Base-by-base conservation (phyloP, 2,329 filamentous ascomycete genomes). In the Ramularia collo-cygni region DNA sequence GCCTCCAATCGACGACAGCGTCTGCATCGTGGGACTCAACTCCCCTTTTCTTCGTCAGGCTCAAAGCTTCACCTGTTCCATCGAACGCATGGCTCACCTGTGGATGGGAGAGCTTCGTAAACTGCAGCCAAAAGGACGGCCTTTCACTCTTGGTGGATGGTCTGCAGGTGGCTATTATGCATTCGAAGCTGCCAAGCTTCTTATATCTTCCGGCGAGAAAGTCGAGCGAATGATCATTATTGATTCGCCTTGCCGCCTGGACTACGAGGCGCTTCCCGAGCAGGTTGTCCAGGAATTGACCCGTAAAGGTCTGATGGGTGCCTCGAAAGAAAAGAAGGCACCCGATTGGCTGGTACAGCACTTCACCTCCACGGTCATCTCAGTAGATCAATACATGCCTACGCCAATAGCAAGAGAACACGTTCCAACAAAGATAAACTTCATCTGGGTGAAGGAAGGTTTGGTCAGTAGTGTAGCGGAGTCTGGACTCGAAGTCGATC, bases 141-240 rank as follows among this genome's bases (percentile, higher is more conserved):
- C 81, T 0, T 85, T 85, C 61, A 71, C 73, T 36, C 63, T 87
- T 1, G 75, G 77, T 12, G 84, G 84, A 16, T 88, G 83, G 83
- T 84, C 77, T n/a, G 83, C 81, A 1, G 84, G 83, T 17, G 83
- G 83, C 26, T 80, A 85, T 34, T 79, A 81, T 43, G 81, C 82
- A 29, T 85, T 49, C 37, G 58, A 57, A 43, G 49, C 52, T 12
- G 47, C 53, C 8, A 56, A 54, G 40, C 38, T 56, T 14, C 40
- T 59, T 8, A 46, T 36, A 2, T 44, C 29, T 7, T 41, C 38
- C 1, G 55, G 55, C 8, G 50, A 56, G 35, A 53, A 51, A 32
- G 44, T 57, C 3, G 53, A 56, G 31, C 30, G 48, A 24, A 40
- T 59, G 35, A 55, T 59, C 12, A 31, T 59, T 10, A 57, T 59